Conservation (phyloP, 1,284 basidiomycete genomes). For the Mycena citricolor region DNA sequence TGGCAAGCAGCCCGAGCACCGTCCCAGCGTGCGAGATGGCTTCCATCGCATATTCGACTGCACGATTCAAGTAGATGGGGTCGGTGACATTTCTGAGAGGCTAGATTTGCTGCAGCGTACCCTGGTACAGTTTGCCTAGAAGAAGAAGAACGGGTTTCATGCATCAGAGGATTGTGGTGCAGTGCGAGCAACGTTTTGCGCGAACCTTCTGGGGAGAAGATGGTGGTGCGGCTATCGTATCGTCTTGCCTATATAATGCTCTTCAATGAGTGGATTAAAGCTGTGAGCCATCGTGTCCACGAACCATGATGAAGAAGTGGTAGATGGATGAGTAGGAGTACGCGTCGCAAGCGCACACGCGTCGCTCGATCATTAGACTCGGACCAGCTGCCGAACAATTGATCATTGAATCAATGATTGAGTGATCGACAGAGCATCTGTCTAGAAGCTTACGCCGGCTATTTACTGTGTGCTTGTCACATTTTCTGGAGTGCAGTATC, state of each 20-base stretch:
- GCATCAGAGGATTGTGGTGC: too few species aligned
- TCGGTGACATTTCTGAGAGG: conserved; percentile 4
- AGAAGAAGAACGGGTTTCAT: conserved; percentile 17
- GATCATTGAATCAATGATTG: too few species aligned
- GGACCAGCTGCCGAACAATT: not conserved
- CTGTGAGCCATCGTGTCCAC: conserved; percentile 19
- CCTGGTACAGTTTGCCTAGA: conserved; percentile 86
- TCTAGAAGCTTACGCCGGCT: too few species aligned
- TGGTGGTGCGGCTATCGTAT: conserved; percentile 90
- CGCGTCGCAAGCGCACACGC: conserved; percentile 24
- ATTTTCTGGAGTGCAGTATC: too few species aligned
- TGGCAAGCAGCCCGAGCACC: conserved; percentile 91
- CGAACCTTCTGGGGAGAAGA: conserved; percentile 95
- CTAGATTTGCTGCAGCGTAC: conserved; percentile 45
- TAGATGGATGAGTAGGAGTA: conserved; percentile 17
- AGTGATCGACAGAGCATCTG: too few species aligned
- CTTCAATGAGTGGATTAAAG: conserved; percentile 8
- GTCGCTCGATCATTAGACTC: not conserved
- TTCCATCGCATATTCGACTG: conserved; percentile 99
- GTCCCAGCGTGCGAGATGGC: conserved; percentile 97
- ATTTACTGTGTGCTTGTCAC: too few species aligned
- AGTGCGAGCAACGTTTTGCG: conserved; percentile 32
- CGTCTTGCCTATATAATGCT: conserved; percentile 65
- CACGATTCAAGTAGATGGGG: too few species aligned
- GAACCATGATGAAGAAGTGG: conserved; percentile 41